Evolutionary conservation across 768 basidiomycete genomes (phyloP).

Genomic region (Rhodotorula kratochvilovae): DNA sequence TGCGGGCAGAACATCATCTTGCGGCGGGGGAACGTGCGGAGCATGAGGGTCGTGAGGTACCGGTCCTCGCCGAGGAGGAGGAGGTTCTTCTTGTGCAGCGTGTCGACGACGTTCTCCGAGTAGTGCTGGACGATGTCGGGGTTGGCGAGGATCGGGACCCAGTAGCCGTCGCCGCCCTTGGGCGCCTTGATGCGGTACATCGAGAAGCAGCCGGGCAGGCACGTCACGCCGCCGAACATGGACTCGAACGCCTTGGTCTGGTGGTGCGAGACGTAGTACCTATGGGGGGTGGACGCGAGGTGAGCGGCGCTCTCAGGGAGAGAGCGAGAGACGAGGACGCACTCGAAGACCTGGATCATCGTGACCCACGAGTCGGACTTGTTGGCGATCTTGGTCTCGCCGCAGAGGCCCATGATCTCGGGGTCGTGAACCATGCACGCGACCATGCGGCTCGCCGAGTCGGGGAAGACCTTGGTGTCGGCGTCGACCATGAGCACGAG

Average conservation of each 20-base stretch:
- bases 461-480: conserved; percentile 83
- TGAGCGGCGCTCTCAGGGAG: not conserved
- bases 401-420: conserved; percentile 98
- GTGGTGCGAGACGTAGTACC: conserved; percentile 99
- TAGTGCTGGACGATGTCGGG: conserved; percentile 98
- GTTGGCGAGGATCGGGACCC: conserved; percentile 97
- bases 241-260: conserved; percentile 99
- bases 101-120: conserved; percentile 98
- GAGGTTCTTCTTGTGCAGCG: conserved; percentile 97
- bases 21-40: conserved; percentile 98
- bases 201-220: conserved; percentile 97
- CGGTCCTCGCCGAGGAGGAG: conserved; percentile 98
- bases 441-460: conserved; percentile 91
- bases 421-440: conserved; percentile 94
- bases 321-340: conserved; percentile 44
- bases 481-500: conserved; percentile 59
- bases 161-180: conserved; percentile 91
- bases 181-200: conserved; percentile 99
- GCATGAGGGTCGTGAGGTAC: conserved; percentile 91
- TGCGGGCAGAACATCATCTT: conserved; percentile 99
- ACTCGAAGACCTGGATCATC: conserved; percentile 86
- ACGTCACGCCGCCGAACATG: conserved; percentile 98
- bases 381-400: conserved; percentile 99
- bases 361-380: conserved; percentile 98
- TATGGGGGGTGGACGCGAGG: conserved; percentile 44